Evolutionary conservation across 1,284 basidiomycete species (phyloP).

Genomic region (Boletus smithii): DNA sequence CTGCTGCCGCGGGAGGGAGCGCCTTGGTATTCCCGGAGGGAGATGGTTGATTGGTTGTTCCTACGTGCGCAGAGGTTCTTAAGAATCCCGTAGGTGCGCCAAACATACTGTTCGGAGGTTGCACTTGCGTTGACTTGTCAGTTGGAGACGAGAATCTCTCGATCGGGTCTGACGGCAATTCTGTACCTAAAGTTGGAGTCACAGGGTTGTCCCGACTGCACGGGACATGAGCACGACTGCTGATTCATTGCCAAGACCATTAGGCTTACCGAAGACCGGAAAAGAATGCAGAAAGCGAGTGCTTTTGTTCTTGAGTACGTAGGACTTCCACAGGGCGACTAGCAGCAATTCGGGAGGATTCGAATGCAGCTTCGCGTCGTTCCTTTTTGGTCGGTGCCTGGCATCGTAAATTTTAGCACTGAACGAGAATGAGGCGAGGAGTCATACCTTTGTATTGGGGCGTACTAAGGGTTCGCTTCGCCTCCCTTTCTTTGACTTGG

Average conservation of each 20-base stretch:
- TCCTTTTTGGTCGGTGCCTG: constrained; percentile 35
- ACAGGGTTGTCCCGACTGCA: constrained; percentile 16
- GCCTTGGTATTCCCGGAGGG: neutral
- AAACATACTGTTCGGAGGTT: constrained; percentile 14
- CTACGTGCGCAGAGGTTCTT: constrained; percentile 1
- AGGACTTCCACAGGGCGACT: constrained; percentile 30
- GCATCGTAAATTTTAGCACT: constrained; percentile 5
- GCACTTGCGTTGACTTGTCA: constrained; percentile 7
- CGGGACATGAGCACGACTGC: constrained; percentile 8
- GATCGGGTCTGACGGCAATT: constrained; percentile 33
- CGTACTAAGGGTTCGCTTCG: constrained; percentile 11
- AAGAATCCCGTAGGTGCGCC: constrained; percentile 24
- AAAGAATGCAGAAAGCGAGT: constrained; percentile 25
- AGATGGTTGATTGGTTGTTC: constrained; percentile 1
- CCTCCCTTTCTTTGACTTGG: constrained; percentile 23
- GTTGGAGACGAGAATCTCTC: constrained; percentile 33
- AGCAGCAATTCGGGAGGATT: constrained; percentile 32
- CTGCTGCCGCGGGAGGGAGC: constrained; percentile 10
- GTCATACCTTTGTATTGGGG: constrained; percentile 27
- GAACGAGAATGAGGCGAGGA: neutral
- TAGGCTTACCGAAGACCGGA: constrained; percentile 21
- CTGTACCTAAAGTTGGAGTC: constrained; percentile 12
- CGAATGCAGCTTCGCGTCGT: constrained; percentile 25
- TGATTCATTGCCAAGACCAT: neutral
- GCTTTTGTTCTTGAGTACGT: constrained; percentile 26